phyloP scores from a whole-genome alignment of 345 rosid species.

The Kandelia obovata region DNA sequence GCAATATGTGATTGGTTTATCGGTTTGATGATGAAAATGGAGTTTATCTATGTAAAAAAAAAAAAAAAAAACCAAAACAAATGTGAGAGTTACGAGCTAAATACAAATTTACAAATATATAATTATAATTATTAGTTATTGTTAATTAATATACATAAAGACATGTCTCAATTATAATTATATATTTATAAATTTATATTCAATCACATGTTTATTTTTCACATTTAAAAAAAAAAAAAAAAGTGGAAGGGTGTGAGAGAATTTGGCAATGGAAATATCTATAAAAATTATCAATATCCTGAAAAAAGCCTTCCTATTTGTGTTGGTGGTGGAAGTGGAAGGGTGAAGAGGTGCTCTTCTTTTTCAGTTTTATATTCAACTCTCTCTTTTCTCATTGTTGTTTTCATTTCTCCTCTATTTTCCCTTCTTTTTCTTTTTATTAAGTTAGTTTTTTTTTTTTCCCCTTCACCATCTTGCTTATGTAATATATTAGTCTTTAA shows the following conservation, averaged over 20 bases:
- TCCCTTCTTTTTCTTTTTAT: not conserved
- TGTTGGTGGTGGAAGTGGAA: conserved; percentile 34
- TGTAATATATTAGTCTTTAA: too few species aligned
- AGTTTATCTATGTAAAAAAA: conserved; percentile 43
- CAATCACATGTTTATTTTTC: too few species aligned
- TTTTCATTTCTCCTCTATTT: not conserved
- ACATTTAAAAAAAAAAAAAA: not conserved
- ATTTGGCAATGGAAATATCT: not conserved
- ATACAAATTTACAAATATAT: too few species aligned
- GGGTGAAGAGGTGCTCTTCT: conserved; percentile 12
- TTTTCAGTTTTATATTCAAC: conserved; percentile 26
- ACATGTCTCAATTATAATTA: too few species aligned
- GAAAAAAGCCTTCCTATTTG: conserved; percentile 39
- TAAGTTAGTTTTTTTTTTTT: not conserved
- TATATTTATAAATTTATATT: too few species aligned
- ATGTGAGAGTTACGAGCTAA: too few species aligned
- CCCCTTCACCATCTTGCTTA: too few species aligned
- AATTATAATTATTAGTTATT: too few species aligned
- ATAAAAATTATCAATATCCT: conserved; percentile 25
- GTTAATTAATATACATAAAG: too few species aligned
- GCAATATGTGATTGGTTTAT: conserved; percentile 37
- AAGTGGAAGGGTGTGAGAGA: conserved; percentile 21
- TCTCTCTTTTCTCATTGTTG: not conserved
- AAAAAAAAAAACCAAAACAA: conserved; percentile 10
- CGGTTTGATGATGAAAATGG: conserved; percentile 20